Evolutionary conservation across 805 yeast genomes (phyloP).

Genomic region (Pichia heedii): DNA sequence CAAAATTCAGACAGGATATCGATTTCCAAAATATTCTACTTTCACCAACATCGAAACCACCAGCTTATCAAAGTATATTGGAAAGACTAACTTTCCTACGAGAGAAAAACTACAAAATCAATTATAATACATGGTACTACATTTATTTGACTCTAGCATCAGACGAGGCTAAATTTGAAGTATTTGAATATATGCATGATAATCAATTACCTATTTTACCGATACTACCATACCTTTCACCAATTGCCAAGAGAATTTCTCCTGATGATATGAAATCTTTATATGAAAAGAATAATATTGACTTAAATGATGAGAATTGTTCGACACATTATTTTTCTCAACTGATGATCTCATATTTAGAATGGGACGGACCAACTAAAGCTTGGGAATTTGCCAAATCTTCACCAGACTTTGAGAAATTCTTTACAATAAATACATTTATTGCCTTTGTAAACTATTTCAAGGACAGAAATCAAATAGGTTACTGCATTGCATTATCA

Average conservation of each 20-base stretch:
- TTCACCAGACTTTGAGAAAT: background rate
- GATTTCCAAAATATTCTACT: conserved; percentile 23
- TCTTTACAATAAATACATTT: background rate
- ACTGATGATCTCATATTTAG: conserved; percentile 4
- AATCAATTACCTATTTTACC: conserved; percentile 17
- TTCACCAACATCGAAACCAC: conserved; percentile 11
- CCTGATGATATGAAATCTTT: background rate
- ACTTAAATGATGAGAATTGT: background rate
- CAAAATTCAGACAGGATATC: conserved; percentile 17
- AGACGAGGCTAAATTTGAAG: conserved; percentile 12
- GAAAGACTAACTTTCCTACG: conserved; percentile 15
- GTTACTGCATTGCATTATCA: conserved; percentile 20
- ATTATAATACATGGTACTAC: conserved; percentile 24
- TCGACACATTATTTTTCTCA: background rate
- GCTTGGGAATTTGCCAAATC: conserved; percentile 15
- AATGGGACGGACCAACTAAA: conserved; percentile 9
- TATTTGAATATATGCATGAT: conserved; percentile 19
- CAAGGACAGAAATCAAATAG: conserved; percentile 14
- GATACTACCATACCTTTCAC: conserved; percentile 6
- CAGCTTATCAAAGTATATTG: conserved; percentile 13
- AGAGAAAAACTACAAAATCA: conserved; percentile 7
- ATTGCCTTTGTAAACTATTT: conserved; percentile 15
- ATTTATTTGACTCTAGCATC: conserved; percentile 15
- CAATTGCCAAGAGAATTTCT: background rate
- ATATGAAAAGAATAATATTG: background rate